These are phyloP conservation scores for Ophiostoma tasmaniense DNA, from an alignment of 2,329 filamentous ascomycete genomes.

Conservation along the genomic window DNA sequence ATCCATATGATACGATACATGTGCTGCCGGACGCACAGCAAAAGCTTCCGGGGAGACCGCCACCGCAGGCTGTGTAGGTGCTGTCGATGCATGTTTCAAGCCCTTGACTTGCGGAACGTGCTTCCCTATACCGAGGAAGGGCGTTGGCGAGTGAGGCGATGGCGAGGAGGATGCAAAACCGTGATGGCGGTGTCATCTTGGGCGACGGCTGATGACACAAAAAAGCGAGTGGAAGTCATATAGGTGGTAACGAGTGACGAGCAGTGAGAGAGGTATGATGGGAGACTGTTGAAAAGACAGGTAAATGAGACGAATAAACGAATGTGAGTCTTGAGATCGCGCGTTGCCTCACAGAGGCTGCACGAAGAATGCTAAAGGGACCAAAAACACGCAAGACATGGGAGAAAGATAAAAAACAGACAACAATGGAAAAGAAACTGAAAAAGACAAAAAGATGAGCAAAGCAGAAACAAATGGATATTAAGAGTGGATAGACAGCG, in stretches of 20 bases:
- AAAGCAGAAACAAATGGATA: neutral
- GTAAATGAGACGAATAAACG: neutral
- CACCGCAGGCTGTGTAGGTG: constrained; percentile 18
- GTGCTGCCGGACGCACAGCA: constrained; percentile 16
- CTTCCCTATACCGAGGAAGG: neutral
- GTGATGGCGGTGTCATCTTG: neutral
- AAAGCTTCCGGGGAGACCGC: constrained; percentile 19
- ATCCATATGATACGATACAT: constrained; percentile 11
- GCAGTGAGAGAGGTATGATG: neutral
- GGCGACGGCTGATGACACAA: neutral
- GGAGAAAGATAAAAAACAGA: neutral
- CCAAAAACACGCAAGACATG: neutral
- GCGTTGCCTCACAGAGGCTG: neutral
- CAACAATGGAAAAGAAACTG: neutral
- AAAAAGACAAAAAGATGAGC: neutral
- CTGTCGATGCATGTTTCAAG: constrained; percentile 1
- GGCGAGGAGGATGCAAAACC: neutral
- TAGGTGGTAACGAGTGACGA: neutral
- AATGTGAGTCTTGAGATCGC: neutral
- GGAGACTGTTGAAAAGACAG: no score
- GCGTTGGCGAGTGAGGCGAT: neutral
- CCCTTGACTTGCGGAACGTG: neutral
- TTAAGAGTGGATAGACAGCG: neutral
- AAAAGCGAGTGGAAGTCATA: neutral
- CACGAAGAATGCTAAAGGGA: neutral